Evolutionary conservation across 495 filamentous ascomycete species (phyloP).

Genomic region (Umbilicaria muhlenbergii): DNA sequence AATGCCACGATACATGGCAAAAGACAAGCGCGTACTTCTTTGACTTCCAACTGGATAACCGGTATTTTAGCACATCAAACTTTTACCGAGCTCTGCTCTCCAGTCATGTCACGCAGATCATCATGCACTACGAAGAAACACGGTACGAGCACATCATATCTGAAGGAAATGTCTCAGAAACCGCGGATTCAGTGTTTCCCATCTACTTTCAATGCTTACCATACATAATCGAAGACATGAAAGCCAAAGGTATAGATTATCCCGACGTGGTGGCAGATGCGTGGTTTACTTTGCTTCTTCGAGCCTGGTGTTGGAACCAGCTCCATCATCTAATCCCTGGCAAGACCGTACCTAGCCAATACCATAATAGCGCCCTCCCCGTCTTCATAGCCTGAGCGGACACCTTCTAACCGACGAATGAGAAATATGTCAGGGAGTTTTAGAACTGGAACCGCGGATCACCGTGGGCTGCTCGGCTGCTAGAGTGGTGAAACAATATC

Average conservation of each 20-base stretch:
- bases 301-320: slow-evolving; percentile 15
- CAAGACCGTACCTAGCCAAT: slow-evolving; percentile 9
- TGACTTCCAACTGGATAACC: background rate
- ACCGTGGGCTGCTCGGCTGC: too few relatives aligned
- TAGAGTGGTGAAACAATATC: too few relatives aligned
- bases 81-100: slow-evolving; percentile 1
- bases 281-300: slow-evolving; percentile 18
- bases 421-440: too few relatives aligned
- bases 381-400: slow-evolving; percentile 14
- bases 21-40: too few relatives aligned
- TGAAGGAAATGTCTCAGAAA: too few relatives aligned
- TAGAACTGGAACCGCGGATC: too few relatives aligned
- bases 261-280: slow-evolving; percentile 9
- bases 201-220: slow-evolving; percentile 7
- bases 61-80: background rate
- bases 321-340: slow-evolving; percentile 14
- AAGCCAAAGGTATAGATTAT: slow-evolving; percentile 4
- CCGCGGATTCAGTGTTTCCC: too few relatives aligned
- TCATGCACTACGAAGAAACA: slow-evolving; percentile 4
- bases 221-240: slow-evolving; percentile 3
- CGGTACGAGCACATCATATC: slow-evolving; percentile 3
- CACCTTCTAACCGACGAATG: too few relatives aligned
- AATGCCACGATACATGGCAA: too few relatives aligned
- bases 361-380: slow-evolving; percentile 16
- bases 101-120: slow-evolving; percentile 3